A percentile compares a stretch with the other conserved stretches of the same genome.
These are phyloP conservation scores for Capsella bursapastoris DNA, from an alignment of 345 rosid genomes.

Conservation along the genomic window DNA sequence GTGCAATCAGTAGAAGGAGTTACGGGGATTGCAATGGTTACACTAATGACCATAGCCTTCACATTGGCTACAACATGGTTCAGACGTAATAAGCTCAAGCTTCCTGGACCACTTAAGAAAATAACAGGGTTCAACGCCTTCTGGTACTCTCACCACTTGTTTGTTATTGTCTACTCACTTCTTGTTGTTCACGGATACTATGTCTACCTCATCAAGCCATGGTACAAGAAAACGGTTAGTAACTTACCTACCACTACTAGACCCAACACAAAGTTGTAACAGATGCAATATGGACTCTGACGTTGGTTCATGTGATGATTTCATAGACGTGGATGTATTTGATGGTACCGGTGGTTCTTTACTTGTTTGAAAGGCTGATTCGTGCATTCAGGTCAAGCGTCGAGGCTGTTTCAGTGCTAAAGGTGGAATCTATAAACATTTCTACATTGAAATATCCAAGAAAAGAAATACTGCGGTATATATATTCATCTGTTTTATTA, in stretches of 20 bases:
- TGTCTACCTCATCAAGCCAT: conserved; percentile 58
- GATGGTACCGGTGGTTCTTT: conserved; percentile 66
- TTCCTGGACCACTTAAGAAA: conserved; percentile 66
- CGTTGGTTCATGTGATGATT: conserved; percentile 21
- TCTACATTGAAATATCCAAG: not conserved
- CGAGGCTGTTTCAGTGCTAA: conserved; percentile 61
- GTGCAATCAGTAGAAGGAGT: conserved; percentile 66
- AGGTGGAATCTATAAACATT: conserved; percentile 48
- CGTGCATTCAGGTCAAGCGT: conserved; percentile 74
- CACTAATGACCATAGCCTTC: conserved; percentile 80
- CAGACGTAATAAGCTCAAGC: conserved; percentile 58
- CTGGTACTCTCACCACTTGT: conserved; percentile 89
- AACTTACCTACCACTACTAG: not conserved
- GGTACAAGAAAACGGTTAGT: conserved; percentile 80
- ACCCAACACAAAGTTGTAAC: not conserved
- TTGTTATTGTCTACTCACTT: conserved; percentile 69
- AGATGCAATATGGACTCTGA: conserved; percentile 18
- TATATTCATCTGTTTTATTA: not conserved
- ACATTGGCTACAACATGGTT: conserved; percentile 79
- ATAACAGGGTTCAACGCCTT: conserved; percentile 85
- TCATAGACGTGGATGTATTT: conserved; percentile 85
- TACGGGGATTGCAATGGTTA: conserved; percentile 67
- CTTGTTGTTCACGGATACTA: conserved; percentile 67
- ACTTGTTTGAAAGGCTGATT: conserved; percentile 61
- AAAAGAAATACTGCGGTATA: not conserved